Percentiles rank a stretch among this genome's conserved stretches.
Conservation (phyloP, 495 filamentous ascomycete species). For the Apiosordaria backusii region DNA sequence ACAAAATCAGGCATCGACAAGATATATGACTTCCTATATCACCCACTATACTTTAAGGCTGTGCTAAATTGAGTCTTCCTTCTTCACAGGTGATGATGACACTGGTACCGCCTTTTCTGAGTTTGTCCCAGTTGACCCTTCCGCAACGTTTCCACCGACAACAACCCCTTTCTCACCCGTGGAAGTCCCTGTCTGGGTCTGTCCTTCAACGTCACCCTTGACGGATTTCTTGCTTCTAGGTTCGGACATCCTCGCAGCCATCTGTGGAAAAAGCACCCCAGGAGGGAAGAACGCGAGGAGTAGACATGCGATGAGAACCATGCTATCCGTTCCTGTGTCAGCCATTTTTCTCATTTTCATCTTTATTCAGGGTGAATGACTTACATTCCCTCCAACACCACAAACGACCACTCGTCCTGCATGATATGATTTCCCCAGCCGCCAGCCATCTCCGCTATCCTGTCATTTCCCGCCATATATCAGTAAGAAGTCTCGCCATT, state of each 20-base stretch:
- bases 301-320: constrained; percentile 35
- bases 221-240: background rate
- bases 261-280: constrained; percentile 39
- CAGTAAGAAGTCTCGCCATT: background rate
- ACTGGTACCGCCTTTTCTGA: background rate
- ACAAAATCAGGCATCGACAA: background rate
- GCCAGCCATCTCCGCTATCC: constrained; percentile 63
- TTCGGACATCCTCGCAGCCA: constrained; percentile 33
- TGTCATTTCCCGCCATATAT: constrained; percentile 19
- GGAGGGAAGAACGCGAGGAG: constrained; percentile 37
- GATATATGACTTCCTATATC: background rate
- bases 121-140: background rate
- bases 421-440: constrained; percentile 67
- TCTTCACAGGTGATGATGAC: background rate
- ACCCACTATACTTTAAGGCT: background rate
- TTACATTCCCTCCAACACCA: constrained; percentile 55
- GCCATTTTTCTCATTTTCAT: background rate
- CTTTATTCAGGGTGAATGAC: constrained; percentile 8
- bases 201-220: background rate
- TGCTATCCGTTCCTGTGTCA: constrained; percentile 29
- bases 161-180: background rate
- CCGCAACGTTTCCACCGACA: background rate
- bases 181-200: background rate
- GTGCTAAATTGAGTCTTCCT: background rate
- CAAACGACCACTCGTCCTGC: constrained; percentile 62